phyloP scores from a whole-genome alignment of 495 filamentous ascomycete genomes.

The Aspergillus olivimuriae region DNA sequence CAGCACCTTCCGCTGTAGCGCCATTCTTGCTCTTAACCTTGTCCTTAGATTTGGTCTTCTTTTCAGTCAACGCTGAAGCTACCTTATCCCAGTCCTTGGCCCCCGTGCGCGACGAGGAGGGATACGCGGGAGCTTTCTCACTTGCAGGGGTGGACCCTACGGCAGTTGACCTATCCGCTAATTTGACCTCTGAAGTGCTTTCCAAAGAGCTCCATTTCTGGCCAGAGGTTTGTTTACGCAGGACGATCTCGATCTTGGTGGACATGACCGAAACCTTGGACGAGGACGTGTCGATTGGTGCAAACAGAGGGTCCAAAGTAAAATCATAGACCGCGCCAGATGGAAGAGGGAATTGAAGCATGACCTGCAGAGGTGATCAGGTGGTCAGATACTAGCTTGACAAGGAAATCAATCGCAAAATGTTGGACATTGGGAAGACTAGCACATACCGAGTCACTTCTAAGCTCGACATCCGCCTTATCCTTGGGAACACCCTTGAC shows the following conservation, averaged over 20 bases:
- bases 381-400: no score
- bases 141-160: conserved; percentile 14
- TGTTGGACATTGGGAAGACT: background rate
- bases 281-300: conserved; percentile 51
- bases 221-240: conserved; percentile 61
- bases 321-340: conserved; percentile 56
- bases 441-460: conserved; percentile 42
- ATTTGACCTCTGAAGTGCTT: conserved; percentile 31
- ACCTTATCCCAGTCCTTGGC: conserved; percentile 92
- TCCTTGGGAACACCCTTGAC: conserved; percentile 67
- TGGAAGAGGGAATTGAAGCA: conserved; percentile 62
- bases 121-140: conserved; percentile 58
- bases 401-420: background rate
- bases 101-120: conserved; percentile 78
- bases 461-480: conserved; percentile 50
- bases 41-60: conserved; percentile 25
- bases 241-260: conserved; percentile 77
- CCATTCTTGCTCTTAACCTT: conserved; percentile 11
- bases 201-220: conserved; percentile 75
- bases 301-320: conserved; percentile 65
- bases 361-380: no score
- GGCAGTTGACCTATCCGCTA: conserved; percentile 23
- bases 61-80: conserved; percentile 47
- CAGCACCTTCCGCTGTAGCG: conserved; percentile 19
- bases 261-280: conserved; percentile 60